Evolutionary conservation across 768 basidiomycete species (phyloP).

Genomic region (Phaeotremella skinneri): DNA sequence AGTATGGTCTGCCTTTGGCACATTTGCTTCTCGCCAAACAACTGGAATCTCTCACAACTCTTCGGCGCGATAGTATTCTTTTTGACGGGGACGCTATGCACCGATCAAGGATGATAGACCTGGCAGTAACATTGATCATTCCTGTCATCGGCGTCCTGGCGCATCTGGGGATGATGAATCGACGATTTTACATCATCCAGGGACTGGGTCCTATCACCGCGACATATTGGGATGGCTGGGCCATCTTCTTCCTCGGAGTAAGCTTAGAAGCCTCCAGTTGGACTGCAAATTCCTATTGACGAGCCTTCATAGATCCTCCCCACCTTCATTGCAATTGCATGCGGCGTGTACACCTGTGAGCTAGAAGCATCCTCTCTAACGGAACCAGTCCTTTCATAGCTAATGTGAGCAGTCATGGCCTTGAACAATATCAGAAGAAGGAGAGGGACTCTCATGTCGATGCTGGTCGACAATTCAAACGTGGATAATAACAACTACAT

Average conservation of each 20-base stretch:
- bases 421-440: neutral
- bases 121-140: conserved; percentile 3
- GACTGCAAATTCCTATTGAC: conserved; percentile 21
- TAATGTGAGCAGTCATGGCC: neutral
- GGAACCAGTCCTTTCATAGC: neutral
- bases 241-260: conserved; percentile 1
- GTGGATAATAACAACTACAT: neutral
- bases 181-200: conserved; percentile 24
- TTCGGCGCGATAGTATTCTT: conserved; percentile 20
- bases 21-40: conserved; percentile 27
- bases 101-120: conserved; percentile 15
- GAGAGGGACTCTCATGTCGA: neutral
- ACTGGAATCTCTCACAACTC: conserved; percentile 21
- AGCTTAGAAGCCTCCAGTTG: conserved; percentile 20
- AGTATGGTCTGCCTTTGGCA: conserved; percentile 13
- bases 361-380: neutral
- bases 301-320: conserved; percentile 1
- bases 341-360: neutral
- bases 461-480: conserved; percentile 1
- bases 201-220: conserved; percentile 12
- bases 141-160: conserved; percentile 23
- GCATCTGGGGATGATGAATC: conserved; percentile 16
- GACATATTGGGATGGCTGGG: conserved; percentile 3
- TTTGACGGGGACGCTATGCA: conserved; percentile 15
- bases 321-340: neutral